Percentiles rank a stretch among this genome's conserved stretches.
phyloP scores from a whole-genome alignment of 768 basidiomycete species.

The Termitomyces sp. region DNA sequence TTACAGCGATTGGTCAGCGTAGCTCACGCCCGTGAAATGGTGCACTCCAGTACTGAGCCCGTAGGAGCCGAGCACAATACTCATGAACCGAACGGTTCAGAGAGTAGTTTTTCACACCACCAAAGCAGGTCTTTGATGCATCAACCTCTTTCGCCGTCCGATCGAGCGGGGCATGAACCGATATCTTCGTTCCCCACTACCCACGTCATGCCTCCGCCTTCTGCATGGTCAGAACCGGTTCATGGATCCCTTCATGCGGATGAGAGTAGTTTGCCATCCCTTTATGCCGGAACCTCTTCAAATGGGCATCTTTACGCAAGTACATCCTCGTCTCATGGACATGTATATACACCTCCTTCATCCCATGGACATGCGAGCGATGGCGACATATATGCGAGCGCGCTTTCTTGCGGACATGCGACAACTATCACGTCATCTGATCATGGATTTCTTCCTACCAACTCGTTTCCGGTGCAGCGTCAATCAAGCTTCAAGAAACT shows the following conservation, averaged over 20 bases:
- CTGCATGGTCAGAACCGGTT: background rate
- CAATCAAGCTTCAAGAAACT: conserved; percentile 1
- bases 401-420: conserved; percentile 3
- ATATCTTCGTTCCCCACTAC: background rate
- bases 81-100: conserved; percentile 16
- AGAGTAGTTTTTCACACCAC: conserved; percentile 13
- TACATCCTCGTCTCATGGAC: conserved; percentile 6
- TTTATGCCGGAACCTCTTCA: background rate
- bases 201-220: conserved; percentile 1
- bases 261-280: conserved; percentile 3
- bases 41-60: background rate
- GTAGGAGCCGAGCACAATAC: conserved; percentile 1
- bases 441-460: background rate
- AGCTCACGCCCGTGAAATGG: conserved; percentile 12
- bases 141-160: conserved; percentile 13
- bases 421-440: conserved; percentile 2
- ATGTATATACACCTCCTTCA: conserved; percentile 1
- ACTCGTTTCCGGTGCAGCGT: background rate
- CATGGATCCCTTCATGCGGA: background rate
- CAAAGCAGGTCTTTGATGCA: conserved; percentile 17
- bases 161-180: conserved; percentile 7
- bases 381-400: background rate
- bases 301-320: background rate
- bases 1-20: conserved; percentile 11
- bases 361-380: background rate